Percentiles rank a stretch among this genome's conserved stretches.
phyloP scores from a whole-genome alignment of 2,329 filamentous ascomycete genomes.

The Ascochyta lentis region DNA sequence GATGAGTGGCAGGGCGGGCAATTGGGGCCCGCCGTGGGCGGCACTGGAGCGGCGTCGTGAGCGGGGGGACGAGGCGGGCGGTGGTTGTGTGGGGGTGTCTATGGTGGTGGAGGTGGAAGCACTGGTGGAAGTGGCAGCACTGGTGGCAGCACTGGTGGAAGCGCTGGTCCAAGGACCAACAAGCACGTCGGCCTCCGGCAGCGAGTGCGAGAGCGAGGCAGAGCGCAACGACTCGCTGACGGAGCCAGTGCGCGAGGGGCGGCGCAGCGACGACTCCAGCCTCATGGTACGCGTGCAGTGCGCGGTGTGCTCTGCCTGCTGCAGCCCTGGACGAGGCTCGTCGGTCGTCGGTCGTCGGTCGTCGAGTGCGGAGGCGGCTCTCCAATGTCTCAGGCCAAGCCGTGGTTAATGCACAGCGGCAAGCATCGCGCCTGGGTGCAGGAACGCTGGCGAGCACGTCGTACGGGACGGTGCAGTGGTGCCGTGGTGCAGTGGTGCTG shows the following conservation, averaged over 20 bases:
- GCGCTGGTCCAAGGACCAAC: too few relatives aligned
- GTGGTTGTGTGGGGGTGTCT: constrained; percentile 4
- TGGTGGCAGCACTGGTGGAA: not conserved
- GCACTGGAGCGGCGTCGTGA: constrained; percentile 51
- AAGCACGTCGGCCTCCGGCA: constrained; percentile 26
- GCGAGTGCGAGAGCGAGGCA: constrained; percentile 46
- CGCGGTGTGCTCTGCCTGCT: too few relatives aligned
- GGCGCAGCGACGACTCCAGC: constrained; percentile 21
- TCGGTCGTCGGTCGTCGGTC: too few relatives aligned
- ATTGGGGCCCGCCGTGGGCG: constrained; percentile 37
- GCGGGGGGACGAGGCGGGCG: constrained; percentile 24
- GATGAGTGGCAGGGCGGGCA: constrained; percentile 35
- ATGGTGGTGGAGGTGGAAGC: not conserved
- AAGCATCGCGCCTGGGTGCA: constrained; percentile 38
- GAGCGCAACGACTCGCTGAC: constrained; percentile 54
- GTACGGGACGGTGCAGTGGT: not conserved
- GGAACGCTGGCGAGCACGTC: constrained; percentile 26
- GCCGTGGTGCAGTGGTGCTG: not conserved
- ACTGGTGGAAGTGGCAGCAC: constrained; percentile 26
- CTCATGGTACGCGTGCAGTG: not conserved
- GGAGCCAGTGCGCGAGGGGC: constrained; percentile 52
- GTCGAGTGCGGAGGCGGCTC: not conserved
- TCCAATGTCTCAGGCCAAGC: constrained; percentile 41
- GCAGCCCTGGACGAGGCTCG: too few relatives aligned
- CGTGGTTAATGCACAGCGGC: constrained; percentile 32